Evolutionary conservation across 208 protist genomes (phyloP).

Genomic region (Leishmania major): DNA sequence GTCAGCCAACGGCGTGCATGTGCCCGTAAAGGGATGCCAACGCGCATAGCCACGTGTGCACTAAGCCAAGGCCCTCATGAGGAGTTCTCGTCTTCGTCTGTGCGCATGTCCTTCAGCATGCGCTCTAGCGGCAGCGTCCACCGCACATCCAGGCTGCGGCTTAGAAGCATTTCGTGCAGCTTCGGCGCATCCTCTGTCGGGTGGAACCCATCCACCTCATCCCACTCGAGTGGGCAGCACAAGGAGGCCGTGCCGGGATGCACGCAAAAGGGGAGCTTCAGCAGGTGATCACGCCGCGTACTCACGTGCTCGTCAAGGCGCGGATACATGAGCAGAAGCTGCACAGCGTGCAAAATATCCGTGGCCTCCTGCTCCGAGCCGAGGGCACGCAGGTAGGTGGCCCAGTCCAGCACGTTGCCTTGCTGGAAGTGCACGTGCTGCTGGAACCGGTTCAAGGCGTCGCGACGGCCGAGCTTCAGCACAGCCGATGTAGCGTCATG

Average conservation of each 20-base stretch:
- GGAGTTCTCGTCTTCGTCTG: constrained; percentile 52
- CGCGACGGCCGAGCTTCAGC: constrained; percentile 72
- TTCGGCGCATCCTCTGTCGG: constrained; percentile 71
- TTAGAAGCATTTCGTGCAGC: constrained; percentile 66
- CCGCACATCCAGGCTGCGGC: constrained; percentile 64
- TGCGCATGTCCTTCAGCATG: constrained; percentile 72
- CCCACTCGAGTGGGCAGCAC: constrained; percentile 87
- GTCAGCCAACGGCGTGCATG: not conserved
- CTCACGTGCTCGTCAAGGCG: constrained; percentile 97
- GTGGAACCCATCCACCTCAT: constrained; percentile 65
- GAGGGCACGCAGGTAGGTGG: constrained; percentile 42
- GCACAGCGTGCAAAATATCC: constrained; percentile 59
- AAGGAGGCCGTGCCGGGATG: constrained; percentile 93
- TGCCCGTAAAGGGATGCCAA: not conserved
- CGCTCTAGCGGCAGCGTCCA: constrained; percentile 64
- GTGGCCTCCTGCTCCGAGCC: constrained; percentile 46
- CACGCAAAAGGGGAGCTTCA: constrained; percentile 99
- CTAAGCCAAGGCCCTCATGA: not conserved
- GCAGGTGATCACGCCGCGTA: constrained; percentile 96
- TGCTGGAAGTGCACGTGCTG: constrained; percentile 53
- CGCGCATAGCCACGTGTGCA: not conserved
- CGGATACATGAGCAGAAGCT: constrained; percentile 93
- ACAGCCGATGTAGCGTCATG: constrained; percentile 68
- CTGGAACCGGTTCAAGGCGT: constrained; percentile 60
- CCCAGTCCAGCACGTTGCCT: constrained; percentile 74